A percentile compares a stretch with the other conserved stretches of the same genome.
Evolutionary conservation across 2,329 filamentous ascomycete genomes (phyloP).

Genomic region (Fusarium sp.): DNA sequence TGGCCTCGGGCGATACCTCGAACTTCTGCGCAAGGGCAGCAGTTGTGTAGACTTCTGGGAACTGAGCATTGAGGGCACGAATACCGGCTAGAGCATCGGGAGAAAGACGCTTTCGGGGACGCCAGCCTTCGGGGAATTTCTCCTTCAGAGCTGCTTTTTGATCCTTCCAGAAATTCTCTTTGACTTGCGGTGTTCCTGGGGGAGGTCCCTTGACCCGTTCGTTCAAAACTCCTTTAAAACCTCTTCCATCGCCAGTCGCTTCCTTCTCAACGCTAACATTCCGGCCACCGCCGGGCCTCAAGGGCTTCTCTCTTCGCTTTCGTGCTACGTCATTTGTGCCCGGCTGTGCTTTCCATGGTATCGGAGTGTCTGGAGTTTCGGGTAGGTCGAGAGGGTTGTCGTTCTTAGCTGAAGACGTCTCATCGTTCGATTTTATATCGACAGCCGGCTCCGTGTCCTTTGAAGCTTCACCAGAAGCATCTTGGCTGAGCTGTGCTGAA

Average conservation of each 20-base stretch:
- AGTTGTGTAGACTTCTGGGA: constrained; percentile 83
- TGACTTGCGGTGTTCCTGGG: constrained; percentile 28
- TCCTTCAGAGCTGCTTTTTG: constrained; percentile 80
- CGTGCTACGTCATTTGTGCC: not conserved
- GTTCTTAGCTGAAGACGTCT: constrained; percentile 12
- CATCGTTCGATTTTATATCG: not conserved
- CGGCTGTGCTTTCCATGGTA: constrained; percentile 24
- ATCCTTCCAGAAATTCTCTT: constrained; percentile 73
- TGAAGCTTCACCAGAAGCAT: constrained; percentile 12
- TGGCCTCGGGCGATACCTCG: constrained; percentile 86
- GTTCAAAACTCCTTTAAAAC: not conserved
- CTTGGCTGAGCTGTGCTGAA: constrained; percentile 37
- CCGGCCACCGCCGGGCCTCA: not conserved
- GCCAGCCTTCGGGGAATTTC: constrained; percentile 88
- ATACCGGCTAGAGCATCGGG: constrained; percentile 94
- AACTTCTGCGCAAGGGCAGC: constrained; percentile 81
- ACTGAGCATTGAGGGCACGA: constrained; percentile 80
- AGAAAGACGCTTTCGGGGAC: constrained; percentile 85
- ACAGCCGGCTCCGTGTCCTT: not conserved
- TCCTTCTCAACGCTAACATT: constrained; percentile 5
- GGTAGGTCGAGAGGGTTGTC: not conserved
- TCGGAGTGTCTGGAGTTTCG: constrained; percentile 4
- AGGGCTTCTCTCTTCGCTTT: not conserved
- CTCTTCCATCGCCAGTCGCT: not conserved
- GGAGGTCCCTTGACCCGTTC: constrained; percentile 32